Evolutionary conservation across 371 early-diverging fungal species (phyloP).

Genomic region (Syncephalastrum contaminatum): DNA sequence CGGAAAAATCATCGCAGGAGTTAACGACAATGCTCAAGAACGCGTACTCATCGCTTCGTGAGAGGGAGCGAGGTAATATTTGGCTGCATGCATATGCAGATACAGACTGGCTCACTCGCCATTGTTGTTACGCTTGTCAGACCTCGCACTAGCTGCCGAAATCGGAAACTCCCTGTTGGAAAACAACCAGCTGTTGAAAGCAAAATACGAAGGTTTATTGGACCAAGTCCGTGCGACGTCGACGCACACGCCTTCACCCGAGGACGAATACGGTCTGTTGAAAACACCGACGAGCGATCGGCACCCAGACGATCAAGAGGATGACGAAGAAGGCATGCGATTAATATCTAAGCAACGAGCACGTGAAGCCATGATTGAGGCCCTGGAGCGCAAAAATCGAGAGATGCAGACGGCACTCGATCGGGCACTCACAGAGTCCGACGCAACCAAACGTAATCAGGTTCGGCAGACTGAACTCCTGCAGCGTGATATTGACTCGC

Average conservation of each 20-base stretch:
- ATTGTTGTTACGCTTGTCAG: slow-evolving; percentile 20
- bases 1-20: slow-evolving; percentile 43
- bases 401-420: slow-evolving; percentile 36
- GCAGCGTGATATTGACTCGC: slow-evolving; percentile 33
- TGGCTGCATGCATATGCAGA: slow-evolving; percentile 7
- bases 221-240: slow-evolving; percentile 23
- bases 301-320: slow-evolving; percentile 7
- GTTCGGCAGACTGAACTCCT: slow-evolving; percentile 28
- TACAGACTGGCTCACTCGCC: slow-evolving; percentile 4
- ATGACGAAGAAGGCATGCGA: slow-evolving; percentile 19
- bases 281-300: not conserved
- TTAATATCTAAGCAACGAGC: slow-evolving; percentile 28
- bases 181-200: slow-evolving; percentile 39
- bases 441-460: slow-evolving; percentile 15
- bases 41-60: slow-evolving; percentile 33
- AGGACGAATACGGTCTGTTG: slow-evolving; percentile 4
- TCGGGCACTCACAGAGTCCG: slow-evolving; percentile 22
- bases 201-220: slow-evolving; percentile 45
- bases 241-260: not conserved
- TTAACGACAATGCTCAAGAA: slow-evolving; percentile 33
- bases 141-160: slow-evolving; percentile 55
- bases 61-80: slow-evolving; percentile 40
- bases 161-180: slow-evolving; percentile 52
- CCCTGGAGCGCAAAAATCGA: slow-evolving; percentile 39
- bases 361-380: slow-evolving; percentile 36